Percentiles rank a stretch among this genome's conserved stretches.
These are phyloP conservation scores for Fusarium clavum DNA, from an alignment of 2,329 filamentous ascomycete genomes.

Conservation along the genomic window DNA sequence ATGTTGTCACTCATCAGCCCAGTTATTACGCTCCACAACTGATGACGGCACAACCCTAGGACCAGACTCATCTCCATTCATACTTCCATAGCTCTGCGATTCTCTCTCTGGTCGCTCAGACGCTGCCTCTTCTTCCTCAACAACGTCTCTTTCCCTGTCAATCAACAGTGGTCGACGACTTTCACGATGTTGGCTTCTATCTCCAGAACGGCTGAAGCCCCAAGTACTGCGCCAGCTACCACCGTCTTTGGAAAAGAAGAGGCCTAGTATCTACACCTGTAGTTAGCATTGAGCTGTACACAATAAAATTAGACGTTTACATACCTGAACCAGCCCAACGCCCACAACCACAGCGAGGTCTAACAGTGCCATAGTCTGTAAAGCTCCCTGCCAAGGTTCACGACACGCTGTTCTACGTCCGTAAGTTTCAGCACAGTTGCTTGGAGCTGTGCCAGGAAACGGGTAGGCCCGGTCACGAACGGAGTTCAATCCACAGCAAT, in stretches of 20 bases:
- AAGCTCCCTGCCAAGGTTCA: conserved; percentile 65
- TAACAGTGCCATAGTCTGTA: conserved; percentile 65
- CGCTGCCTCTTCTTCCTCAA: conserved; percentile 41
- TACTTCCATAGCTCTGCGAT: conserved; percentile 36
- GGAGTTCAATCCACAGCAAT: conserved; percentile 74
- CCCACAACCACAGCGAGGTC: conserved; percentile 65
- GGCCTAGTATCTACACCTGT: conserved; percentile 45
- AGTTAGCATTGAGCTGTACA: background rate
- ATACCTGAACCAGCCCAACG: conserved; percentile 68
- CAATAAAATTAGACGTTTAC: conserved; percentile 1
- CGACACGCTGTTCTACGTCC: conserved; percentile 61
- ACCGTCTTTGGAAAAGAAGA: conserved; percentile 48
- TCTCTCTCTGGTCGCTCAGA: conserved; percentile 18
- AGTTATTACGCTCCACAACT: conserved; percentile 44
- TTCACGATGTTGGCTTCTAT: conserved; percentile 25
- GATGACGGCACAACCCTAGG: conserved; percentile 47
- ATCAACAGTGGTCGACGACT: conserved; percentile 44
- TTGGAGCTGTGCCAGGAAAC: conserved; percentile 56
- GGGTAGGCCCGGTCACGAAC: conserved; percentile 72
- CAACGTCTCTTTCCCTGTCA: conserved; percentile 46
- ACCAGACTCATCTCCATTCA: conserved; percentile 27
- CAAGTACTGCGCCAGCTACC: conserved; percentile 49
- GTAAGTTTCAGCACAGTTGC: conserved; percentile 60
- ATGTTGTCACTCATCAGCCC: conserved; percentile 31
- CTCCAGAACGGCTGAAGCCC: conserved; percentile 18